Evolutionary conservation across 148 eudicot species (phyloP).

Genomic region (Rhododendron mucronatum): DNA sequence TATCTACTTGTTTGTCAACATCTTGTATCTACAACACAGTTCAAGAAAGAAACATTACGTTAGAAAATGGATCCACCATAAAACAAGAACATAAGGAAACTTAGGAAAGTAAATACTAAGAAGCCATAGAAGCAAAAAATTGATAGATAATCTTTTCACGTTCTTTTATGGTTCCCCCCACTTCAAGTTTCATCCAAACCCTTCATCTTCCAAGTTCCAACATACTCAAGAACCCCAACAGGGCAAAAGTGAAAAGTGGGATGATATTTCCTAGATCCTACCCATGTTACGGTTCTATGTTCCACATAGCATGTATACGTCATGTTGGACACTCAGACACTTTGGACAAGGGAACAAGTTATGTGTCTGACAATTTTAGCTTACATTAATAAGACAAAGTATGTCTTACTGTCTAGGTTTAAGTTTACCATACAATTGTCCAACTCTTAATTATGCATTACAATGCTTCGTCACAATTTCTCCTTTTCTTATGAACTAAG

Average conservation of each 20-base stretch:
- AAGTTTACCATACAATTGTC: not conserved
- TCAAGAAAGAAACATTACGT: not conserved
- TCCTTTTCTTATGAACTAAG: not conserved
- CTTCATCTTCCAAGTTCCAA: not conserved
- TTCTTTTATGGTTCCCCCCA: not conserved
- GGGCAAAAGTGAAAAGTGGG: not conserved
- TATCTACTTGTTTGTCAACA: constrained; percentile 46
- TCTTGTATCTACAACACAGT: constrained; percentile 40
- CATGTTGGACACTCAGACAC: not conserved
- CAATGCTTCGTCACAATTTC: not conserved
- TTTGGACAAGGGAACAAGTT: not conserved
- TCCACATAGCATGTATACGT: not conserved
- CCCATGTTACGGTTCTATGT: not conserved
- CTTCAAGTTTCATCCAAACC: not conserved
- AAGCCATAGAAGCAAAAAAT: not conserved
- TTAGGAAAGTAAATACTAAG: not conserved
- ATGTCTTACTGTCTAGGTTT: not conserved
- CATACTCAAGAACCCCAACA: not conserved
- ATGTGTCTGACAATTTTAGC: not conserved
- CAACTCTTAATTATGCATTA: not conserved
- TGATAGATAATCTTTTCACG: not conserved
- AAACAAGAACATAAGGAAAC: not conserved
- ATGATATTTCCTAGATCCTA: not conserved
- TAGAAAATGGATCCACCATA: not conserved
- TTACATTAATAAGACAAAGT: not conserved